Evolutionary conservation across 768 basidiomycete species (phyloP).

Genomic region (Tricholoma matsutake): DNA sequence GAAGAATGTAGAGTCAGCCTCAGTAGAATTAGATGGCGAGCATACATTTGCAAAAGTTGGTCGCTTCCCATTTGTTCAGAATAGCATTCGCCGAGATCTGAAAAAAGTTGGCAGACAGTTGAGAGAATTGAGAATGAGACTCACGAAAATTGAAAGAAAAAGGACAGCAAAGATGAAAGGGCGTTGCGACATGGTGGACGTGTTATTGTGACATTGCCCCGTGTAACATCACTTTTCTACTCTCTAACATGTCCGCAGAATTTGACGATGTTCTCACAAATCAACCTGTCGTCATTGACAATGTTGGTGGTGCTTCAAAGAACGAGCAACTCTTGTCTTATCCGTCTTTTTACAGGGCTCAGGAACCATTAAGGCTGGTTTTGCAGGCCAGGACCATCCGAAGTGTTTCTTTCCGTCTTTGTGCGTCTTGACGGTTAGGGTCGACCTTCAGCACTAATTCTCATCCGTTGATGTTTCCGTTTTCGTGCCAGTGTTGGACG

Average conservation of each 20-base stretch:
- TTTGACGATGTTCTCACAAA: conserved; percentile 95
- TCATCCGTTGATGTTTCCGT: conserved; percentile 22
- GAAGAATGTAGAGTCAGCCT: conserved; percentile 9
- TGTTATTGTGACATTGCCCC: background rate
- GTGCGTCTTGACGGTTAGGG: conserved; percentile 59
- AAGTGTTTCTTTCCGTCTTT: conserved; percentile 99
- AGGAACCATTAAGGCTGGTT: conserved; percentile 98
- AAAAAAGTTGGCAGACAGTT: background rate
- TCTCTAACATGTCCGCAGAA: conserved; percentile 67
- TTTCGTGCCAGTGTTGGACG: conserved; percentile 72
- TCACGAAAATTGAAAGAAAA: conserved; percentile 22
- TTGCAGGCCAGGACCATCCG: conserved; percentile 98
- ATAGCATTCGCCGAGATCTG: conserved; percentile 36
- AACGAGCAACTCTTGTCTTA: conserved; percentile 18
- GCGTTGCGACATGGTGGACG: conserved; percentile 8
- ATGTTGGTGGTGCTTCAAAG: conserved; percentile 52
- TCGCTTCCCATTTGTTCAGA: conserved; percentile 83
- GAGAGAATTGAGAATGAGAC: conserved; percentile 8
- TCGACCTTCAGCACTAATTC: conserved; percentile 22
- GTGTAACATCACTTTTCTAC: too few relatives aligned
- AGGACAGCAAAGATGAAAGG: conserved; percentile 6
- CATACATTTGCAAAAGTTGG: conserved; percentile 85
- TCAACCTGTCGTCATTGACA: conserved; percentile 99
- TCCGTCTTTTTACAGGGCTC: conserved; percentile 66
- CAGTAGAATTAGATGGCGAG: background rate